Conservation (phyloP, 2,329 filamentous ascomycete species). For the Aspergillus ruber region DNA sequence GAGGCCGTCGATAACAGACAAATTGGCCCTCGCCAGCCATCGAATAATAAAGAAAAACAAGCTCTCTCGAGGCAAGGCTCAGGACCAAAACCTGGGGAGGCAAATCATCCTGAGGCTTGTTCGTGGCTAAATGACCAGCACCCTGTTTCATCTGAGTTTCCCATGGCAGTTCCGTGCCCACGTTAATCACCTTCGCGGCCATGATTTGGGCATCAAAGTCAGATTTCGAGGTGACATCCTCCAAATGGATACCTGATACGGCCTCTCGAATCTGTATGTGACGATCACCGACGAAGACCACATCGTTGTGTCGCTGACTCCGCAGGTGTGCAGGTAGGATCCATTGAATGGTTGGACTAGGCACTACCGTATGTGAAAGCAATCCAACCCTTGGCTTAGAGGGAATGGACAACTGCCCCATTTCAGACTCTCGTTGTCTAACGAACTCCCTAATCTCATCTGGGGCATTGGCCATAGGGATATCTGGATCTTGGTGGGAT, state of each 20-base stretch:
- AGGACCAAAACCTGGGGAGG: slow-evolving; percentile 79
- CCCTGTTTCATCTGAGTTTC: slow-evolving; percentile 24
- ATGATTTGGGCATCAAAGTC: slow-evolving; percentile 75
- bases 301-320: slow-evolving; percentile 64
- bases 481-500: slow-evolving; percentile 1
- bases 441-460: background rate
- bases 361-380: slow-evolving; percentile 69
- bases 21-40: slow-evolving; percentile 50
- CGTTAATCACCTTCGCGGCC: slow-evolving; percentile 69
- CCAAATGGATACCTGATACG: slow-evolving; percentile 56
- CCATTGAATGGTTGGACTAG: slow-evolving; percentile 67
- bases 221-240: slow-evolving; percentile 67
- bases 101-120: slow-evolving; percentile 27
- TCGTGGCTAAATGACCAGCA: slow-evolving; percentile 4
- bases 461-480: background rate
- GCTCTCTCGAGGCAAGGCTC: slow-evolving; percentile 64
- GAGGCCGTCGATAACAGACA: slow-evolving; percentile 51
- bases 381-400: slow-evolving; percentile 58
- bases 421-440: background rate
- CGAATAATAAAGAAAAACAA: slow-evolving; percentile 69
- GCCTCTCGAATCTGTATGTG: slow-evolving; percentile 77
- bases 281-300: slow-evolving; percentile 78
- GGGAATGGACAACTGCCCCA: background rate
- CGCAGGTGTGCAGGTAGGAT: slow-evolving; percentile 76
- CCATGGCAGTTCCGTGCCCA: slow-evolving; percentile 37